Conservation (phyloP, 495 filamentous ascomycete species). For the Penicillium fimorum region DNA sequence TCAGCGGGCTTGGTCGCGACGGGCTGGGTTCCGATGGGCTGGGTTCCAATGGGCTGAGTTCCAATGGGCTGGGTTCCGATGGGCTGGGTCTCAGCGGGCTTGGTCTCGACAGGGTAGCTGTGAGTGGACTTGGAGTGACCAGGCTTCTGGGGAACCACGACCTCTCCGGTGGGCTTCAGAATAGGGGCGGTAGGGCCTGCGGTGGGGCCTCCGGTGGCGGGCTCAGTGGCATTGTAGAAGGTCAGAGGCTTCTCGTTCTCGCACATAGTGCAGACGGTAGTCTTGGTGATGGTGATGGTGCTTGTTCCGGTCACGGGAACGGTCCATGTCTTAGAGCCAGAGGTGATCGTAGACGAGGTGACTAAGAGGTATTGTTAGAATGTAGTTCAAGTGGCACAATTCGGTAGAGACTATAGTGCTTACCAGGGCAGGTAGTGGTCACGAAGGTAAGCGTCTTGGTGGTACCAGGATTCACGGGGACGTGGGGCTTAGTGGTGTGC, state of each 20-base stretch:
- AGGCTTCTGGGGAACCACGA: constrained; percentile 8
- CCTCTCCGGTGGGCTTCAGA: constrained; percentile 5
- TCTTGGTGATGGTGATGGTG: constrained; percentile 39
- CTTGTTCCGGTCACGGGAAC: constrained; percentile 39
- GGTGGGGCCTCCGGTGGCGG: constrained; percentile 11
- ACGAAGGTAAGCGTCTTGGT: constrained; percentile 38
- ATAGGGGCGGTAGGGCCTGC: constrained; percentile 5
- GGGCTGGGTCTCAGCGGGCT: constrained; percentile 4
- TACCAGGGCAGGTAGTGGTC: constrained; percentile 42
- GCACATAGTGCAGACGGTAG: constrained; percentile 27
- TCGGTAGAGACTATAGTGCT: constrained; percentile 6
- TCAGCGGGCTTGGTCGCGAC: not conserved
- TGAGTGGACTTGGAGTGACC: not conserved
- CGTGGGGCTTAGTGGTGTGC: constrained; percentile 11
- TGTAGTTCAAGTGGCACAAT: not conserved
- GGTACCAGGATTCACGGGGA: constrained; percentile 20
- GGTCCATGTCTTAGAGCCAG: constrained; percentile 31
- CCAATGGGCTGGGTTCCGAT: constrained; percentile 1
- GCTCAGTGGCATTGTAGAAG: constrained; percentile 27
- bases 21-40: constrained; percentile 4
- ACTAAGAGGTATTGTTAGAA: constrained; percentile 27
- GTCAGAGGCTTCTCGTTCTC: constrained; percentile 28
- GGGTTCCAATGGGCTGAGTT: constrained; percentile 5
- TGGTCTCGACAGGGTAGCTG: constrained; percentile 3
- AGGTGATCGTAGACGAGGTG: constrained; percentile 31